phyloP scores from a whole-genome alignment of 2,329 filamentous ascomycete species.

The Pseudonectria buxi region DNA sequence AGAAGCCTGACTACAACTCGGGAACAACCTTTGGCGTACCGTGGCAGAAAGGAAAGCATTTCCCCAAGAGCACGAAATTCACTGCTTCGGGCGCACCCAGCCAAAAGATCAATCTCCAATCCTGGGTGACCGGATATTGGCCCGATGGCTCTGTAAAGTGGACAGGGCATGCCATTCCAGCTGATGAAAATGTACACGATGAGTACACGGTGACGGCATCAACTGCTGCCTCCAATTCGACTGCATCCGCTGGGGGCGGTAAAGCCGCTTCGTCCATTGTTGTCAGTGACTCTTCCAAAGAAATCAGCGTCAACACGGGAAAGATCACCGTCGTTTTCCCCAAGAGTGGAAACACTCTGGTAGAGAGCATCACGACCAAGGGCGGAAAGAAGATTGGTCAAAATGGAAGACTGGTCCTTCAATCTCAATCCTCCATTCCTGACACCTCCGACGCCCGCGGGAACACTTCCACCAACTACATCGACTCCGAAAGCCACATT shows the following conservation, averaged over 20 bases:
- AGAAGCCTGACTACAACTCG: slow-evolving; percentile 25
- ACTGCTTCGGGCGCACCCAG: slow-evolving; percentile 19
- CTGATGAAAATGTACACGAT: slow-evolving; percentile 31
- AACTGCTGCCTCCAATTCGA: slow-evolving; percentile 10
- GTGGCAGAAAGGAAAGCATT: slow-evolving; percentile 35
- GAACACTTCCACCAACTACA: slow-evolving; percentile 31
- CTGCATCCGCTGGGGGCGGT: slow-evolving; percentile 2
- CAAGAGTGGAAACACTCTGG: slow-evolving; percentile 33
- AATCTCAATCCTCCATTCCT: slow-evolving; percentile 43
- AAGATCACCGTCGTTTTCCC: slow-evolving; percentile 36
- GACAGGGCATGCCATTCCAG: slow-evolving; percentile 50
- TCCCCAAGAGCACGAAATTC: slow-evolving; percentile 30
- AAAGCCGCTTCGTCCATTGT: slow-evolving; percentile 1
- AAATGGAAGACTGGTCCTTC: slow-evolving; percentile 45
- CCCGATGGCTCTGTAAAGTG: slow-evolving; percentile 55
- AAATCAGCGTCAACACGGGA: slow-evolving; percentile 37
- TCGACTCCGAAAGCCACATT: slow-evolving; percentile 43
- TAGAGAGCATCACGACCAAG: slow-evolving; percentile 33
- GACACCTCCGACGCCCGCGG: slow-evolving; percentile 16
- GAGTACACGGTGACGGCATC: slow-evolving; percentile 32
- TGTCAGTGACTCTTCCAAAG: slow-evolving; percentile 17
- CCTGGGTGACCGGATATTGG: slow-evolving; percentile 54
- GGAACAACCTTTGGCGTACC: slow-evolving; percentile 40
- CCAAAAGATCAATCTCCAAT: slow-evolving; percentile 29
- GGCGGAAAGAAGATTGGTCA: slow-evolving; percentile 36